Base-by-base conservation (phyloP, 2,329 filamentous ascomycete genomes). In the Arachnomyces sp. region DNA sequence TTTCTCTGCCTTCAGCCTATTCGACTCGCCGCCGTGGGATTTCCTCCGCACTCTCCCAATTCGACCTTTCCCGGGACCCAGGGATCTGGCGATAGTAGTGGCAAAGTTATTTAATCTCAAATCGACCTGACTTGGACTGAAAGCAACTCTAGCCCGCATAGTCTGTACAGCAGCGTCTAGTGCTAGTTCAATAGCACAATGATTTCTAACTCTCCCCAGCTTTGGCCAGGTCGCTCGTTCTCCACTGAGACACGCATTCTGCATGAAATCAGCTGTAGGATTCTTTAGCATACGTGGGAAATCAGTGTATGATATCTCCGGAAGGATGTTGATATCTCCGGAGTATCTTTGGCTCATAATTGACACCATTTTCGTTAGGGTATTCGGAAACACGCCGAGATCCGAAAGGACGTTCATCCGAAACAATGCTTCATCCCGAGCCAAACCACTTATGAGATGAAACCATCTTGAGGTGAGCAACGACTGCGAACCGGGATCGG, bases 191-290 rank as follows among this genome's bases (percentile, higher is more conserved):
- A 95, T 86, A 3, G 88, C 86, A 51, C 87, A 87, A 40, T 88
- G 83, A 54, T 95, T 92, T 30, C 85, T 75, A 52, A 96, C 84
- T 9, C 87, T 79, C 47, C 83, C 84, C 7, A 96, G 67, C 57
- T 89, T 89, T 0, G 89, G 88, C 90, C 89, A 96, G 0, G 89
- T 94, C 2, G 90, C 89, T 42, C 81, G 75, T 61, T 95, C 86
- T 5, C 90, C 90, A 17, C 78, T 74, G 5, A 86, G 67, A 52
- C 84, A 84, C 7, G 85, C 82, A 34, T 83, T 75, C 4, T 82
- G 61, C 86, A 96, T 94, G 58, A 94, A 96, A 3, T 89, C 85
- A 0, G 79, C 68, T 0, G 84, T 88, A 1, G 90, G 90, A 43
- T 96, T 96, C 47, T 75, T 82, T 33, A 96, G 69, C 17, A 95